Conservation (phyloP, 495 filamentous ascomycete genomes). For the Thozetella sp. region DNA sequence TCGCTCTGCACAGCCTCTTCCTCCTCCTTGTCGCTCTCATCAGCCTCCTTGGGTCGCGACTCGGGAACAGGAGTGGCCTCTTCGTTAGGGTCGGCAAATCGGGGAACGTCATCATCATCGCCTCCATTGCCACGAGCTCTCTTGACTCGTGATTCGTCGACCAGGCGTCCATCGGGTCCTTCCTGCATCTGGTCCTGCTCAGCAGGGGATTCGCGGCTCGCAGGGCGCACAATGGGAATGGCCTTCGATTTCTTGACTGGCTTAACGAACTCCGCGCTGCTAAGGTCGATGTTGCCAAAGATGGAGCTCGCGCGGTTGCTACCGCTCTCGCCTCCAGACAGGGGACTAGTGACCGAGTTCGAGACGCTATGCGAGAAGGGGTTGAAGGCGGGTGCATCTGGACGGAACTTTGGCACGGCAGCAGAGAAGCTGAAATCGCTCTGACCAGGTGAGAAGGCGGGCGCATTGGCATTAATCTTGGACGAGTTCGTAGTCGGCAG, state of each 20-base stretch:
- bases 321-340: slow-evolving; percentile 32
- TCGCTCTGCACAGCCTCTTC: slow-evolving; percentile 26
- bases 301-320: slow-evolving; percentile 55
- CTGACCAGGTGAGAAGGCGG: slow-evolving; percentile 69
- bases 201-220: slow-evolving; percentile 35
- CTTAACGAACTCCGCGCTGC: slow-evolving; percentile 56
- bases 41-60: slow-evolving; percentile 5
- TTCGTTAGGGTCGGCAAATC: slow-evolving; percentile 57
- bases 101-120: slow-evolving; percentile 68
- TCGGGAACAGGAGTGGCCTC: slow-evolving; percentile 26
- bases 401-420: slow-evolving; percentile 70
- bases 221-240: slow-evolving; percentile 76
- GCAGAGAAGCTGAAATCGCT: slow-evolving; percentile 77
- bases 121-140: slow-evolving; percentile 61
- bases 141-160: slow-evolving; percentile 68
- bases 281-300: slow-evolving; percentile 74
- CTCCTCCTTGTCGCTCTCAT: slow-evolving; percentile 10
- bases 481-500: slow-evolving; percentile 32
- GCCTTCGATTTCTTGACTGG: slow-evolving; percentile 74
- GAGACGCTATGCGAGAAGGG: slow-evolving; percentile 46
- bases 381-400: slow-evolving; percentile 79
- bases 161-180: slow-evolving; percentile 51
- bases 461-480: slow-evolving; percentile 69
- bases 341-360: slow-evolving; percentile 34
- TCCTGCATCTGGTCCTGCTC: slow-evolving; percentile 39